Conservation (phyloP, 225 moss, liverwort and hornwort genomes). For the Pseudoscleropodium purum region DNA sequence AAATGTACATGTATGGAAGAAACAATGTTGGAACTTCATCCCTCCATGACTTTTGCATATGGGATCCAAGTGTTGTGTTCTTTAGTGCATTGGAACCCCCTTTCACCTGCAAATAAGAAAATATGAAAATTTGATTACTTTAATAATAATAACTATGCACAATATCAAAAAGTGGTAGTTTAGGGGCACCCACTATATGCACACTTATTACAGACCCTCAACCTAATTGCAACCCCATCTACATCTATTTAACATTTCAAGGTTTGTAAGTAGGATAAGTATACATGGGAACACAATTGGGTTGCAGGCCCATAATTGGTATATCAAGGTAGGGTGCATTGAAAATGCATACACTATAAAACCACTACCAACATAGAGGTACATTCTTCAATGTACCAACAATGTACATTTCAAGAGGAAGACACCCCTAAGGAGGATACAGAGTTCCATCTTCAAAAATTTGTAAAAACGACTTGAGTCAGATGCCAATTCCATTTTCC, state of each 20-base stretch:
- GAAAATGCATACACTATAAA: not conserved
- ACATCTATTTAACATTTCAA: not conserved
- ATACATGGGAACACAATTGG: not conserved
- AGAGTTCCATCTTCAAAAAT: not conserved
- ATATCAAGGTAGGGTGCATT: not conserved
- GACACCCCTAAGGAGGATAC: rapidly evolving
- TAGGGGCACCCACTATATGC: rapidly evolving
- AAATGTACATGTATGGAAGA: not conserved
- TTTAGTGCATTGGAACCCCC: rapidly evolving
- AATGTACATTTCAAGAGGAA: rapidly evolving
- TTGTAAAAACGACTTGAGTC: rapidly evolving
- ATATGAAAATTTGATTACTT: rapidly evolving
- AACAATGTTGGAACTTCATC: not conserved
- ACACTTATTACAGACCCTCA: rapidly evolving
- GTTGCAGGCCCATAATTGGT: not conserved
- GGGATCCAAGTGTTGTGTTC: not conserved
- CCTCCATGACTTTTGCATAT: not conserved
- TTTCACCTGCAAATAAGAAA: not conserved
- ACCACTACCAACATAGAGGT: rapidly evolving
- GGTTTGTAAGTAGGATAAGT: not conserved
- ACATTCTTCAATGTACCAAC: not conserved
- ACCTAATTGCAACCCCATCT: not conserved
- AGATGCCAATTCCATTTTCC: not conserved
- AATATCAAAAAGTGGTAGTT: rapidly evolving
- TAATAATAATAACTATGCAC: not conserved